Conservation (phyloP, 75 land plant species). For the Cupressus sempervirens region DNA sequence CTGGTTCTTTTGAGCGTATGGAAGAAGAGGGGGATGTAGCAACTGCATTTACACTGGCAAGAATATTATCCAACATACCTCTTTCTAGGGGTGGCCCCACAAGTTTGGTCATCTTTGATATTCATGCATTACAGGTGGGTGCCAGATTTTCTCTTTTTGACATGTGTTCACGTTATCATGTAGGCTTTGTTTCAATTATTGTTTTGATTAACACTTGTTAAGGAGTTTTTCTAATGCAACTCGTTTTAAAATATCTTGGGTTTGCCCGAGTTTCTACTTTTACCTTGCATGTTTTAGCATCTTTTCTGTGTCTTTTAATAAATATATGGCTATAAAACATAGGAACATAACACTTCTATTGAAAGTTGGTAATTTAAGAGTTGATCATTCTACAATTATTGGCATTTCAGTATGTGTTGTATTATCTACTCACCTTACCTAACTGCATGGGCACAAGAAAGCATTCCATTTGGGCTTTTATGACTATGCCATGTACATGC, state of each 20-base stretch:
- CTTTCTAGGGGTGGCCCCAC: conserved; percentile 89
- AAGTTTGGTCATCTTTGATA: conserved; percentile 80
- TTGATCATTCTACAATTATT: conserved; percentile 1
- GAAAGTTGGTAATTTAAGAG: neutral
- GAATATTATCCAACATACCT: conserved; percentile 76
- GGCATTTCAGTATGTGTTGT: neutral
- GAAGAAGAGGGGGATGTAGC: conserved; percentile 95
- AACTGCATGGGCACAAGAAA: neutral
- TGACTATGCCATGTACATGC: neutral
- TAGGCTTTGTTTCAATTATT: neutral
- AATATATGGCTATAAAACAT: neutral
- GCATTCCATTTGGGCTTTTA: neutral
- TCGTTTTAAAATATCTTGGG: neutral
- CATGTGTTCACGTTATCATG: neutral
- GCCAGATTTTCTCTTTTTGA: neutral
- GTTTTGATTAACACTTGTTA: neutral
- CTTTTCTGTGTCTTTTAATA: neutral
- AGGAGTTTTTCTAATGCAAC: neutral
- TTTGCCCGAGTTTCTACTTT: neutral
- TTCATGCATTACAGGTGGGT: conserved; percentile 85
- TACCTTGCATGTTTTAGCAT: neutral
- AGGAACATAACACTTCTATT: neutral
- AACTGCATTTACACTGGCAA: conserved; percentile 84
- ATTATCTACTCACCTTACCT: neutral
- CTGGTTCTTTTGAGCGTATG: conserved; percentile 88